These are phyloP conservation scores for Pterocarpus santalinus DNA, from an alignment of 306 rosid genomes.

Conservation along the genomic window DNA sequence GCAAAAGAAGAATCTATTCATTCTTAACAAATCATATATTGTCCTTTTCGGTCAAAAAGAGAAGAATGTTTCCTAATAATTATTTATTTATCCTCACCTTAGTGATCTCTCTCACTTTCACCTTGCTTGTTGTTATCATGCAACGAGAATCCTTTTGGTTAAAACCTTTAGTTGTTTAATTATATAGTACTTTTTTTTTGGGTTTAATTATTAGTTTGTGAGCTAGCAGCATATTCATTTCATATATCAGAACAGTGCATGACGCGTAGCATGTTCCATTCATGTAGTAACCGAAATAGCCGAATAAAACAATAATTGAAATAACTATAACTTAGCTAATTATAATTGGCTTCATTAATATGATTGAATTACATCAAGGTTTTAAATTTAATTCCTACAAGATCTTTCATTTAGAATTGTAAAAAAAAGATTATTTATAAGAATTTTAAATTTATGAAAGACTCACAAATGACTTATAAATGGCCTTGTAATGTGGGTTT, in stretches of 20 bases:
- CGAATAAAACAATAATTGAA: neutral
- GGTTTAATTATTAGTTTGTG: neutral
- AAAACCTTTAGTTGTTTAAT: neutral
- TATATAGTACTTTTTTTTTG: no score
- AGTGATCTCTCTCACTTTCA: neutral
- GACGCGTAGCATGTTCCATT: no score
- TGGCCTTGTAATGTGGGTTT: no score
- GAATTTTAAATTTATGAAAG: no score
- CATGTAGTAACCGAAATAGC: neutral
- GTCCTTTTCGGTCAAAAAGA: conserved; percentile 40
- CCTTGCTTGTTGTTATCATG: conserved; percentile 14
- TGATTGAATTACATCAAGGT: neutral
- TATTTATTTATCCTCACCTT: conserved; percentile 28
- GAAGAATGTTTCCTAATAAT: conserved; percentile 39
- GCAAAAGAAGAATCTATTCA: conserved; percentile 44
- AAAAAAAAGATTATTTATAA: no score
- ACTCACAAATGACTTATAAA: no score
- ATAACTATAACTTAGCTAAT: neutral
- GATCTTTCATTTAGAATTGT: no score
- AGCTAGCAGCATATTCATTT: neutral
- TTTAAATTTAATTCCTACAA: neutral
- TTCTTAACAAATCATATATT: conserved; percentile 43
- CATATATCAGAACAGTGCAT: no score
- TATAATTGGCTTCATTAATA: neutral
- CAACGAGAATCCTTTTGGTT: neutral